Conservation (phyloP, 139 green algal species). For the Axilococcus clingmanii region DNA sequence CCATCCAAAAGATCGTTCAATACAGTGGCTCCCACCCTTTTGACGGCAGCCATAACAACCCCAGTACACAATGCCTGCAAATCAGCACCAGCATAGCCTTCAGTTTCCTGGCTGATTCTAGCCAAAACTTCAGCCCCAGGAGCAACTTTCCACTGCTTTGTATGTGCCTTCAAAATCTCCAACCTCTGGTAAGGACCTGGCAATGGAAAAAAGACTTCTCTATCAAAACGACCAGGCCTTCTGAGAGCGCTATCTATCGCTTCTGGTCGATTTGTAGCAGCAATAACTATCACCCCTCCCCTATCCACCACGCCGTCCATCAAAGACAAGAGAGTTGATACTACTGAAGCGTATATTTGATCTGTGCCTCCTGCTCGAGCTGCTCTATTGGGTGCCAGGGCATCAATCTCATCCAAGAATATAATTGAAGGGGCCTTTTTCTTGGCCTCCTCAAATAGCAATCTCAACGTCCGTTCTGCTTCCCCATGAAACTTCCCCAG, state of each 20-base stretch:
- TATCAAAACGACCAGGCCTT: slow-evolving; percentile 80
- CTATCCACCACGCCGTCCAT: slow-evolving; percentile 15
- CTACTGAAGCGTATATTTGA: slow-evolving; percentile 6
- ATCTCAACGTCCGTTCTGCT: slow-evolving; percentile 2
- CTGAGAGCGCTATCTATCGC: slow-evolving; percentile 79
- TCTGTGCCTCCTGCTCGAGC: not conserved
- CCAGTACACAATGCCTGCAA: slow-evolving; percentile 48
- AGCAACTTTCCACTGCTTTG: slow-evolving; percentile 4
- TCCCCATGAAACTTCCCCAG: slow-evolving; percentile 44
- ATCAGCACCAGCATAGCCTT: slow-evolving; percentile 67
- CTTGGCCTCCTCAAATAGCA: slow-evolving; percentile 43
- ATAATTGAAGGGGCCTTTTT: slow-evolving; percentile 67
- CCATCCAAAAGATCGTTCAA: not conserved
- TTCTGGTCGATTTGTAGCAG: slow-evolving; percentile 88
- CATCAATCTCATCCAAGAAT: slow-evolving; percentile 64
- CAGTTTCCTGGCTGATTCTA: slow-evolving; percentile 36
- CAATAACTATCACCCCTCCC: slow-evolving; percentile 28
- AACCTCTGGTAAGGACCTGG: slow-evolving; percentile 57
- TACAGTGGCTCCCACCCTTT: slow-evolving; percentile 19
- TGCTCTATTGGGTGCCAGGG: slow-evolving; percentile 22
- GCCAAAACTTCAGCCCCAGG: slow-evolving; percentile 2
- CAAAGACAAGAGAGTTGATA: slow-evolving; percentile 12
- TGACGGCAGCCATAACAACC: slow-evolving; percentile 42
- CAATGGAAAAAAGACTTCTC: slow-evolving; percentile 82
- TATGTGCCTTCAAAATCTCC: slow-evolving; percentile 62